Base-by-base conservation (phyloP, 192 early-diverging fungal species). In the Ambispora gerdemannii region DNA sequence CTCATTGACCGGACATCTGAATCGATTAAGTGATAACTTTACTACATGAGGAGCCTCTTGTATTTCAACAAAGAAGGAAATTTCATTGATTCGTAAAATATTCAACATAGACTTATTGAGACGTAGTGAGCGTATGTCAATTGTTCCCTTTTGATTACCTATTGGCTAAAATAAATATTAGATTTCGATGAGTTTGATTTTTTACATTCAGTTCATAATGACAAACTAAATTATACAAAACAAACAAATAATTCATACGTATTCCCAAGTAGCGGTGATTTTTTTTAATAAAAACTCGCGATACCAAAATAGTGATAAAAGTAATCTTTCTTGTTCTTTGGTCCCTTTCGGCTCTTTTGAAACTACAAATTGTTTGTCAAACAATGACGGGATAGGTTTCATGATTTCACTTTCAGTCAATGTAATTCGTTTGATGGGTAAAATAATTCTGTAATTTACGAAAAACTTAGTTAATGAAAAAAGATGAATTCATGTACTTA, bases 351-450 rank as follows among this genome's bases (percentile, higher is more conserved):
- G 77, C 6, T 74, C 82, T 60, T 86, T 79, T 2, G 88, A 84
- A 7, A 91, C 87, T 2, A 93, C 88, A 77, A 90, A 93, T 79
- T 93, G 92, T 49, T 90, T 89, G 75, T 88, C 88, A 10, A 81
- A 75, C 20, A 90, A 82, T 19, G 84, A 81, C n/a, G 92, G 92
- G 28, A 93, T 90, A 3, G 85, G 84, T 36, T 66, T 51, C 3
- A 63, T 71, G n/a, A 83, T 67, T 31, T 77, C 66, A 11, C 78
- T 74, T 15, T 79, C 76, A 22, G 81, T 74, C 1, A 93, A 71
- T 11, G 74, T 76, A 31, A 93, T 78, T 50, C 88, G 78, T 62
- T 81, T 77, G 2, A 93, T 74, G 0, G 92, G 91, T 27, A 93
- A 67, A 32, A 89, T 78, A 53, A 92, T 86, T 53, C 89, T 85